These are phyloP conservation scores for Penicillium pancosmium DNA, from an alignment of 495 filamentous ascomycete species.

Conservation along the genomic window DNA sequence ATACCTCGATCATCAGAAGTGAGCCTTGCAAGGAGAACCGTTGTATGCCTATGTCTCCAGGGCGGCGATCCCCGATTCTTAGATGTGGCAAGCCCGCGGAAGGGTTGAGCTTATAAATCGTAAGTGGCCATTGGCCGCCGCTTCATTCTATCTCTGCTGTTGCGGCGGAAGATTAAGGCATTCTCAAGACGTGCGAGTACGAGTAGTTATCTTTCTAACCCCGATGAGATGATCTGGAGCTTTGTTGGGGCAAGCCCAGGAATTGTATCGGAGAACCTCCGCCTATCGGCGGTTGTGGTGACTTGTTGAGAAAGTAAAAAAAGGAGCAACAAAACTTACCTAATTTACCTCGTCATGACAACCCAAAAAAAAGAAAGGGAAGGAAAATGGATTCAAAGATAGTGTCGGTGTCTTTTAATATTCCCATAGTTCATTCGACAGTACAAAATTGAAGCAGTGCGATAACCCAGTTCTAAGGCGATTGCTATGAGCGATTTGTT, in stretches of 20 bases:
- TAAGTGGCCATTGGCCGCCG: background rate
- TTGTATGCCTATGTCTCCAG: no score
- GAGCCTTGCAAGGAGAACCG: no score
- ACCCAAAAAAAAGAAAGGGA: background rate
- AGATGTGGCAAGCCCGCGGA: background rate
- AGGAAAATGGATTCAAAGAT: background rate
- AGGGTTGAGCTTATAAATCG: background rate
- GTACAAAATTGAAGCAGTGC: no score
- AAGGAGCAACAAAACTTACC: background rate
- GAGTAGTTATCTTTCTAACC: background rate
- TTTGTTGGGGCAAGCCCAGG: background rate
- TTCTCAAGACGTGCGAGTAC: background rate
- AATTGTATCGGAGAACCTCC: background rate
- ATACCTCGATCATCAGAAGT: no score
- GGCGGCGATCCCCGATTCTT: background rate
- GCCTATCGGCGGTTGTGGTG: background rate
- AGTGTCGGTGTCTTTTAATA: no score
- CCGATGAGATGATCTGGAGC: background rate
- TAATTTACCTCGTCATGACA: background rate
- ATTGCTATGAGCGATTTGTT: constrained; percentile 2
- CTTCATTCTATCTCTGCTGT: background rate
- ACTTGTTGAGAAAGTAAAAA: background rate
- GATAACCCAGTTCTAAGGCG: no score
- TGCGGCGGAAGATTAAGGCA: background rate
- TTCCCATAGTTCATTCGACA: no score